Percentiles rank a stretch among this genome's conserved stretches.
phyloP scores from a whole-genome alignment of 768 basidiomycete genomes.

The Agaricus subrufescens region DNA sequence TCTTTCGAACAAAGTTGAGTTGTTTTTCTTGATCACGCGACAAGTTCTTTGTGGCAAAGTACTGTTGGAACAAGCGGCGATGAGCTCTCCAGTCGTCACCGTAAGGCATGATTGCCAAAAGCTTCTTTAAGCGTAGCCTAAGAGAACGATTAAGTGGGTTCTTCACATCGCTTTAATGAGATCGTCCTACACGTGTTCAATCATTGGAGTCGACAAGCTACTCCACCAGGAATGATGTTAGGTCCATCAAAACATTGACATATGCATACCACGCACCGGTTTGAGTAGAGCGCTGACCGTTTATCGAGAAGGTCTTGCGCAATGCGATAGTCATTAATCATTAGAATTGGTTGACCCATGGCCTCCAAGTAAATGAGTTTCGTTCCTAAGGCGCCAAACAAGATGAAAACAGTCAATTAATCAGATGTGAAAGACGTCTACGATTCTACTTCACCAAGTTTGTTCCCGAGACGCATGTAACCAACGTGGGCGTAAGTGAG shows the following conservation, averaged over 20 bases:
- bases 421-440: neutral
- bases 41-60: conserved; percentile 3
- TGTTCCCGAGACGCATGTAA: neutral
- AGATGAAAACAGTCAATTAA: neutral
- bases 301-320: conserved; percentile 22
- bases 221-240: neutral
- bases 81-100: conserved; percentile 10
- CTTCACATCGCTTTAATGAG: neutral
- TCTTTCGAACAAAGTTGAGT: neutral
- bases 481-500: neutral
- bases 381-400: neutral
- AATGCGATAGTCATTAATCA: conserved; percentile 20
- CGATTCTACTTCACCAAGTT: neutral
- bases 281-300: conserved; percentile 23
- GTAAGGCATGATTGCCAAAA: conserved; percentile 6
- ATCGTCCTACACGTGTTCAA: neutral
- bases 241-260: neutral
- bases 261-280: neutral
- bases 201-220: neutral
- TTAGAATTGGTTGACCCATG: conserved; percentile 19
- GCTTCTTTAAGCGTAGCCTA: neutral
- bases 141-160: neutral
- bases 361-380: conserved; percentile 19
- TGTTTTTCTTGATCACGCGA: conserved; percentile 1
- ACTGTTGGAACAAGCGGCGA: conserved; percentile 9